These are phyloP conservation scores for Solanum ahanhuiri DNA, from an alignment of 257 asterid species.

Conservation along the genomic window DNA sequence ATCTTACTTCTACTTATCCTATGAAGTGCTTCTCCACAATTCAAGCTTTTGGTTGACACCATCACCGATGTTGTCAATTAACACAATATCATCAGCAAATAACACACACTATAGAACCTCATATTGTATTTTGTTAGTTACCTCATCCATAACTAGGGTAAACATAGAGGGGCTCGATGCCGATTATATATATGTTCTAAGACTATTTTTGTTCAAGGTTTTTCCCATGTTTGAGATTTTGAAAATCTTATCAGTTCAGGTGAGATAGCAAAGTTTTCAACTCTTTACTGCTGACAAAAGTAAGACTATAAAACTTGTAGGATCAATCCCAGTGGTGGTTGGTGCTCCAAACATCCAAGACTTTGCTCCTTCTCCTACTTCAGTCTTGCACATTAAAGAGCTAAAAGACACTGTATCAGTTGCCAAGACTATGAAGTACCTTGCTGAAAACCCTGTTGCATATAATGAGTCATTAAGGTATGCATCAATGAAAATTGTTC, in stretches of 20 bases:
- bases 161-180: not conserved
- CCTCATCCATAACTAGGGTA: not conserved
- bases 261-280: not conserved
- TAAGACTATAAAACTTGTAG: conserved; percentile 20
- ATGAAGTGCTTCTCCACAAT: not conserved
- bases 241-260: not conserved
- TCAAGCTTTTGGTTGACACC: not conserved
- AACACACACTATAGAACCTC: not conserved
- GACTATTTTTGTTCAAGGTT: not conserved
- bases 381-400: conserved; percentile 72
- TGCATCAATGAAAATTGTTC: not conserved
- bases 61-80: not conserved
- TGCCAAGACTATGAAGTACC: conserved; percentile 77
- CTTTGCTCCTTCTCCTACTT: conserved; percentile 68
- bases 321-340: conserved; percentile 81
- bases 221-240: not conserved
- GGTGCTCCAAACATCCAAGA: conserved; percentile 97
- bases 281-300: not conserved
- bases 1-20: not conserved
- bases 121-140: not conserved
- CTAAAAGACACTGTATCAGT: conserved; percentile 49
- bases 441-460: conserved; percentile 61
- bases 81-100: not conserved
- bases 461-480: conserved; percentile 71
- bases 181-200: not conserved